A percentile compares a stretch with the other conserved stretches of the same genome.
These are phyloP conservation scores for Galium porrigens DNA, from an alignment of 305 asterid species.

Conservation along the genomic window DNA sequence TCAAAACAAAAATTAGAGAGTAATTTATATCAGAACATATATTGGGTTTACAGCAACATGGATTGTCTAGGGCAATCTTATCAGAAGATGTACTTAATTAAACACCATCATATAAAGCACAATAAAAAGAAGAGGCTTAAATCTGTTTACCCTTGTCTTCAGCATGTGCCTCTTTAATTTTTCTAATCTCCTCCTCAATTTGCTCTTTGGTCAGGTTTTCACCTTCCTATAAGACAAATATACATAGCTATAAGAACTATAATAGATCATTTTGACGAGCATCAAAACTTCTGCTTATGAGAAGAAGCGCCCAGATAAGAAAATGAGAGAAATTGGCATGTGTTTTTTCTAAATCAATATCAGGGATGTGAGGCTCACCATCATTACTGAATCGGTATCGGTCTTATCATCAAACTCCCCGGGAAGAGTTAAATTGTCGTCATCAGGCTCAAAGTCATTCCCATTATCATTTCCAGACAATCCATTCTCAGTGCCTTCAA, in stretches of 20 bases:
- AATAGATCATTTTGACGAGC: not conserved
- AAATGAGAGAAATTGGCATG: not conserved
- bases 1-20: not conserved
- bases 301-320: not conserved
- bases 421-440: conserved; percentile 55
- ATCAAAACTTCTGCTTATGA: not conserved
- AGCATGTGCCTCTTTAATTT: conserved; percentile 75
- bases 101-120: conserved; percentile 4
- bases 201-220: conserved; percentile 73
- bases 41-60: not conserved
- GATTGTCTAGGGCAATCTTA: not conserved
- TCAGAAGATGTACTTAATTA: not conserved
- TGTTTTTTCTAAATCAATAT: not conserved
- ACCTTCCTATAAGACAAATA: conserved; percentile 42
- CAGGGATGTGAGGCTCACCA: conserved; percentile 33
- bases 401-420: conserved; percentile 69
- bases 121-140: not conserved
- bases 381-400: conserved; percentile 57
- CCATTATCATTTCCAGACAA: conserved; percentile 25
- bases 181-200: conserved; percentile 65
- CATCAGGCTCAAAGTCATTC: conserved; percentile 51
- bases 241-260: not conserved
- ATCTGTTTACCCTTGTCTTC: conserved; percentile 74
- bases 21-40: not conserved
- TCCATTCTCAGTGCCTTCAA: conserved; percentile 49